phyloP scores from a whole-genome alignment of 177 flowering plant genomes.

The Telopea speciosissima region DNA sequence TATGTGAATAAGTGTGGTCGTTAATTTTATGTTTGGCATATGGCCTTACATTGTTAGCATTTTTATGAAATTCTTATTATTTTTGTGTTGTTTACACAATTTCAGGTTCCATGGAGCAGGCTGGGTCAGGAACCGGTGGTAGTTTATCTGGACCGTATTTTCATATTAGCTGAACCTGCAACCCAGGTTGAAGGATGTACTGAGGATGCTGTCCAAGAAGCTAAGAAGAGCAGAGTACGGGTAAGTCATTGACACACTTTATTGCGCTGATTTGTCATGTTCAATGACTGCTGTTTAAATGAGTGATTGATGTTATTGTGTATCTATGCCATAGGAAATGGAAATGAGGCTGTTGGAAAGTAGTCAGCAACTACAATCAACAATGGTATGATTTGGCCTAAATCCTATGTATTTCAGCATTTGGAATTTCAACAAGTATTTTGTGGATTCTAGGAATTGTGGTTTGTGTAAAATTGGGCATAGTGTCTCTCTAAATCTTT shows the following conservation, averaged over 20 bases:
- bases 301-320: constrained; percentile 3
- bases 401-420: neutral
- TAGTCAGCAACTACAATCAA: constrained; percentile 48
- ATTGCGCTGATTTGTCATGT: neutral
- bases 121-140: constrained; percentile 98
- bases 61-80: neutral
- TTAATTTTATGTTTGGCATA: neutral
- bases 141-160: constrained; percentile 83
- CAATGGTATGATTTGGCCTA: constrained; percentile 50
- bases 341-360: constrained; percentile 81
- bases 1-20: neutral
- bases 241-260: constrained; percentile 33
- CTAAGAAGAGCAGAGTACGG: constrained; percentile 68
- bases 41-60: neutral
- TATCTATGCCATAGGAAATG: constrained; percentile 55
- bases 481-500: neutral
- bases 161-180: constrained; percentile 83
- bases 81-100: neutral
- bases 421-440: neutral
- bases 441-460: neutral
- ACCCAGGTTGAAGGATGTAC: constrained; percentile 74
- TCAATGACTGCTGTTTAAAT: constrained; percentile 5
- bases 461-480: neutral
- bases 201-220: constrained; percentile 88
- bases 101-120: constrained; percentile 99